Evolutionary conservation across 768 basidiomycete genomes (phyloP), one percentile per base, ranked within the genome.

Genomic region (Tylopilus rubrobrunneus): DNA sequence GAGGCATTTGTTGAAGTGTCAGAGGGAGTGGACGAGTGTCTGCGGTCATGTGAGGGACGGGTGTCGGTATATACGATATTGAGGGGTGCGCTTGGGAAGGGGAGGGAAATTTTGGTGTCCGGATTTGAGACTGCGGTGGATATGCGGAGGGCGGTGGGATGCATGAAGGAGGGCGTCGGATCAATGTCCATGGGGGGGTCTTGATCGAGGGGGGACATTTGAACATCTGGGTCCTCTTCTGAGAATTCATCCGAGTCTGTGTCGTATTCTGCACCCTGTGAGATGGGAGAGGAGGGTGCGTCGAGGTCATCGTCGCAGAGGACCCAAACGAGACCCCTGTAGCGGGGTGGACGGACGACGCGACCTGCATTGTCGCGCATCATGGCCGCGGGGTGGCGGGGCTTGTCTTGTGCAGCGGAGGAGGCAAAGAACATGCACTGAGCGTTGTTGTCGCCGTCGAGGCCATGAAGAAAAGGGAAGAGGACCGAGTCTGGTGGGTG

Each of bases 391-490:
- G 65, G 61, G 8, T 63, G 58, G 0, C n/a, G 28, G 7, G 54
- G 52, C 21, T 44, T 55, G 42, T 62, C 60, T 0, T 51, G 45
- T 4, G 62, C 67, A 10, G 77, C 65, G 11, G 62, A 17, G 29
- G 59, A 52, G 1, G 81, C 77, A 66, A 95, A 95, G 77, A 94
- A 94, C 21, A 79, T 76, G 62, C 88, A 90, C 73, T 92, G 92
- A 0, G 85, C 83, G 15, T 80, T 71, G 64, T 92, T 91, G 54
- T 85, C 78, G 58, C 89, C 86, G 63, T 94, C 92, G 56, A 94
- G 76, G 42, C 92, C 89, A 62, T 94, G 92, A 15, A 92, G 73
- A 72, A 93, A 96, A 1, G 92, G 92, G 67, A 96, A 96, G 53
- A 94, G 81, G 60, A 86, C 78, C 39, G 78, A 76, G 72, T 96